A percentile compares a stretch with the other conserved stretches of the same genome.
phyloP scores from a whole-genome alignment of 1,139 yeast species.

The Wickerhamomyces sp. region DNA sequence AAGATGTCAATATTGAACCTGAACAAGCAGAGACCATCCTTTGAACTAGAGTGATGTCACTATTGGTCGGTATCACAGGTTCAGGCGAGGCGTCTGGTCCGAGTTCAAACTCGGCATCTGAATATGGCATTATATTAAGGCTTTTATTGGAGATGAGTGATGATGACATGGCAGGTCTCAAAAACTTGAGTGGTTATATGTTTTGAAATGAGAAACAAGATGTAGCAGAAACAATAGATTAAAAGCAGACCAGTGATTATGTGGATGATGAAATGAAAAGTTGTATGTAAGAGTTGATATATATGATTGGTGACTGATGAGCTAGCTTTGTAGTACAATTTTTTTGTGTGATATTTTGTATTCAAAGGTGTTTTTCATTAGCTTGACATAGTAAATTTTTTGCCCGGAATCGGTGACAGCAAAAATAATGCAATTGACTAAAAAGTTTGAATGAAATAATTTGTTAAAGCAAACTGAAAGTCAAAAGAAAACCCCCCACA shows the following conservation, averaged over 20 bases:
- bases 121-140: background rate
- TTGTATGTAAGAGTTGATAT: too few species aligned
- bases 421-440: too few species aligned
- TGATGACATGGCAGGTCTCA: background rate
- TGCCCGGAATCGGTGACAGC: too few species aligned
- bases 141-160: background rate
- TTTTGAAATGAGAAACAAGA: background rate
- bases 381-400: background rate
- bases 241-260: too few species aligned
- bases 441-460: too few species aligned
- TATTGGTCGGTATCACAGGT: slow-evolving; percentile 1
- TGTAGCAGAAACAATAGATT: too few species aligned
- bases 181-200: background rate
- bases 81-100: background rate
- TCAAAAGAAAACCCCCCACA: too few species aligned
- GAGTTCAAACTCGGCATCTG: slow-evolving; percentile 2
- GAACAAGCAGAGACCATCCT: slow-evolving; percentile 87
- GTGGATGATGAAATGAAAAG: background rate
- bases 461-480: too few species aligned
- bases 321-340: too few species aligned
- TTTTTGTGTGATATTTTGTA: too few species aligned
- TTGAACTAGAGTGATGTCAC: slow-evolving; percentile 29
- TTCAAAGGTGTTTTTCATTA: background rate
- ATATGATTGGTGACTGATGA: too few species aligned
- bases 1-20: slow-evolving; percentile 85